Conservation (phyloP, 129 eudicot genomes). For the Chrysanthemum seticuspe region DNA sequence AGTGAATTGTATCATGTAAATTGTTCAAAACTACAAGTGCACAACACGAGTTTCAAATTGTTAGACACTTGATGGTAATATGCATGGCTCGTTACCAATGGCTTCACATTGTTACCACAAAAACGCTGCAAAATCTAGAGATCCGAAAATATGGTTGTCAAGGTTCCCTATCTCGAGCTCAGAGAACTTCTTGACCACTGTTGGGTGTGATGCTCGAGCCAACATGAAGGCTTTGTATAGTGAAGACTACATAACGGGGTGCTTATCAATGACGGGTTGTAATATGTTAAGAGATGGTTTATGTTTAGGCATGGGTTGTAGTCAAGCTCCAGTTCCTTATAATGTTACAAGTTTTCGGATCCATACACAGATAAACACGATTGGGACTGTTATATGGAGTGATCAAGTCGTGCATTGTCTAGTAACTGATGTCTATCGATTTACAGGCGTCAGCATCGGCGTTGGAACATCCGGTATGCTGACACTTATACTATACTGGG, state of each 20-base stretch:
- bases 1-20: slow-evolving; percentile 10
- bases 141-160: slow-evolving; percentile 8
- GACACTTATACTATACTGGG: slow-evolving; percentile 15
- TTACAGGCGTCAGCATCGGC: slow-evolving; percentile 21
- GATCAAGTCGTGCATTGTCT: background rate
- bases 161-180: slow-evolving; percentile 27
- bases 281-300: slow-evolving; percentile 1
- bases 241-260: slow-evolving; percentile 17
- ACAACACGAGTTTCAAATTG: slow-evolving; percentile 4
- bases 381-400: background rate
- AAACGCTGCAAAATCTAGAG: background rate
- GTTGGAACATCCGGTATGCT: slow-evolving; percentile 6
- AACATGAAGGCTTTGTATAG: background rate
- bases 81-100: slow-evolving; percentile 22
- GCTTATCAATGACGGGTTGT: slow-evolving; percentile 18
- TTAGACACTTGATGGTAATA: slow-evolving; percentile 2
- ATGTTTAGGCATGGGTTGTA: slow-evolving; percentile 37
- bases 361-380: slow-evolving; percentile 18
- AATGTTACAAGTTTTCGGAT: slow-evolving; percentile 14
- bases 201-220: slow-evolving; percentile 38
- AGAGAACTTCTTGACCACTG: slow-evolving; percentile 19
- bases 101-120: slow-evolving; percentile 22
- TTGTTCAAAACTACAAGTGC: slow-evolving; percentile 1
- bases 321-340: slow-evolving; percentile 28
- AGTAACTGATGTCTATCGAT: background rate